Evolutionary conservation across 1,139 yeast genomes (phyloP).

Genomic region (Dujonia santamariae): DNA sequence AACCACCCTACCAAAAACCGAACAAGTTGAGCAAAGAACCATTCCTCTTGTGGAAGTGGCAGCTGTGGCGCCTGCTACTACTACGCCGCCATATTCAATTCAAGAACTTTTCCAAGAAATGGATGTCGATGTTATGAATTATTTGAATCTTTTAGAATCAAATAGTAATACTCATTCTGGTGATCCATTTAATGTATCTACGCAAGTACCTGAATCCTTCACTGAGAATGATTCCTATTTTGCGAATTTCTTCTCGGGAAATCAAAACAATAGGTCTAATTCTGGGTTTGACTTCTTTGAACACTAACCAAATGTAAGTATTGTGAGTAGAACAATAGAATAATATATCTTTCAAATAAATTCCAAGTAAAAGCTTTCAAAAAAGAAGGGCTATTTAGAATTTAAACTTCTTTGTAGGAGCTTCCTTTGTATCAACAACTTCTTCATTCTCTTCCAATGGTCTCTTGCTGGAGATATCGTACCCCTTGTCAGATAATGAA

Average conservation of each 20-base stretch:
- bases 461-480: constrained; percentile 5
- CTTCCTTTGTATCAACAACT: neutral
- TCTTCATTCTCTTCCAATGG: constrained; percentile 4
- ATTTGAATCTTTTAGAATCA: constrained; percentile 28
- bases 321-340: too few relatives aligned
- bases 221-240: constrained; percentile 5
- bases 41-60: too few relatives aligned
- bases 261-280: neutral
- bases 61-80: neutral
- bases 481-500: constrained; percentile 11
- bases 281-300: neutral
- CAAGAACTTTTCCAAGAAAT: constrained; percentile 33
- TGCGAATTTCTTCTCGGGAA: constrained; percentile 7
- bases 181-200: neutral
- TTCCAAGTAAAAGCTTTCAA: too few relatives aligned
- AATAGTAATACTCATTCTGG: constrained; percentile 15
- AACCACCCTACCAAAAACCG: neutral
- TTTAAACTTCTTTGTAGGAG: constrained; percentile 9
- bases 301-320: too few relatives aligned
- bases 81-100: constrained; percentile 13
- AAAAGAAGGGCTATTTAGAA: too few relatives aligned
- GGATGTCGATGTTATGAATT: constrained; percentile 26
- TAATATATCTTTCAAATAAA: too few relatives aligned
- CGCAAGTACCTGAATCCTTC: neutral
- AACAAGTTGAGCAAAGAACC: neutral